Conservation (phyloP, 176 grass and related monocot genomes). For the Stipa capillata region DNA sequence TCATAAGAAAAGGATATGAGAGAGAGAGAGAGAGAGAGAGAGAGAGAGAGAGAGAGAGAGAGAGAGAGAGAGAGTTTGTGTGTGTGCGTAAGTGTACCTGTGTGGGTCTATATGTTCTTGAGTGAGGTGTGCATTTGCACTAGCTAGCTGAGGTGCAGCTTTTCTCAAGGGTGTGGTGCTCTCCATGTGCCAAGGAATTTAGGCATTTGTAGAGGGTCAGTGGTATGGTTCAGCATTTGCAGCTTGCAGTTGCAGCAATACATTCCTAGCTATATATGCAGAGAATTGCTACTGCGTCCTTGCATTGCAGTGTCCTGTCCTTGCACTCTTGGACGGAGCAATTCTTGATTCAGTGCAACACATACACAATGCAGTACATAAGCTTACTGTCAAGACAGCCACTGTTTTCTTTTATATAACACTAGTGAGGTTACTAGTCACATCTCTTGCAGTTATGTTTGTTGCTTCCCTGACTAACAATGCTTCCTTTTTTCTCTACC, state of each 20-base stretch:
- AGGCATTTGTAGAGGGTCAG: background rate
- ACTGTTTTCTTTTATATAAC: background rate
- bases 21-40: background rate
- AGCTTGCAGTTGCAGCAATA: background rate
- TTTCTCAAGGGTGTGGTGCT: background rate
- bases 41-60: no score
- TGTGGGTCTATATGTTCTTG: background rate
- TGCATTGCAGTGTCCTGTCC: background rate
- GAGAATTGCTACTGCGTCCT: background rate
- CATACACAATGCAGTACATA: background rate
- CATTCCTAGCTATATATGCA: background rate
- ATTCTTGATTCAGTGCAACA: background rate
- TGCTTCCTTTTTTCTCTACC: background rate
- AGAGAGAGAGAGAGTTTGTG: no score
- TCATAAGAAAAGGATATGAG: background rate
- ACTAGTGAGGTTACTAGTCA: background rate
- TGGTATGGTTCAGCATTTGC: background rate
- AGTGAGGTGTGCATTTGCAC: background rate
- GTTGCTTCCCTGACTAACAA: background rate
- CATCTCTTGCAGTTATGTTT: background rate
- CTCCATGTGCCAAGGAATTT: conserved; percentile 7
- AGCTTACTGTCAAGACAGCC: background rate
- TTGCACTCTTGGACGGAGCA: background rate
- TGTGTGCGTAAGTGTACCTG: no score
- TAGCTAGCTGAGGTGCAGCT: background rate